Conservation (phyloP, 1,139 yeast genomes). For the Yamadazyma atlantica region DNA sequence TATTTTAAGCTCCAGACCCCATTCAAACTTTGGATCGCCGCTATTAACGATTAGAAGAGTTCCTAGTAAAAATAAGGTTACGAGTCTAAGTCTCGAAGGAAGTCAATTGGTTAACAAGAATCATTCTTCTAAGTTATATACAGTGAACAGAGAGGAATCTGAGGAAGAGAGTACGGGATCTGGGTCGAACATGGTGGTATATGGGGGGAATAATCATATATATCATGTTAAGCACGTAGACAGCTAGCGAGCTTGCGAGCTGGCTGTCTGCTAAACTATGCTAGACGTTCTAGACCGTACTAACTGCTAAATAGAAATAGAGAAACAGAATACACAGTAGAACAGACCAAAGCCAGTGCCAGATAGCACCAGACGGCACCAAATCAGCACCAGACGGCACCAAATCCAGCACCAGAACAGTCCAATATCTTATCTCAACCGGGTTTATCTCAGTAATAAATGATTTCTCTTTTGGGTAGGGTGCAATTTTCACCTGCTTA, state of each 20-base stretch:
- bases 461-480: no score
- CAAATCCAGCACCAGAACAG: no score
- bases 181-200: conserved; percentile 19
- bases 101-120: conserved; percentile 19
- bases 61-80: conserved; percentile 6
- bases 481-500: neutral
- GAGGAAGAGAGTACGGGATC: conserved; percentile 4
- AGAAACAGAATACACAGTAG: no score
- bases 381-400: no score
- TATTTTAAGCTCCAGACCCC: conserved; percentile 20
- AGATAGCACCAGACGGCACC: no score
- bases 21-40: conserved; percentile 15
- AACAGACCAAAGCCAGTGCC: no score
- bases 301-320: no score
- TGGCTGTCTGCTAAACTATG: no score
- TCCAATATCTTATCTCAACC: no score
- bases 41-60: conserved; percentile 10
- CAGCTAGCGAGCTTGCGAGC: no score
- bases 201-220: conserved; percentile 43
- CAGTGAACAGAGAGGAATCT: conserved; percentile 13
- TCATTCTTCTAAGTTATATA: conserved; percentile 22
- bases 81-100: conserved; percentile 15
- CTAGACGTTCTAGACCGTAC: no score
- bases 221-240: conserved; percentile 35
- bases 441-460: no score